Evolutionary conservation across 2,329 filamentous ascomycete genomes (phyloP), one percentile per base, ranked within the genome.

Genomic region (Fusarium pseudocircinatum): DNA sequence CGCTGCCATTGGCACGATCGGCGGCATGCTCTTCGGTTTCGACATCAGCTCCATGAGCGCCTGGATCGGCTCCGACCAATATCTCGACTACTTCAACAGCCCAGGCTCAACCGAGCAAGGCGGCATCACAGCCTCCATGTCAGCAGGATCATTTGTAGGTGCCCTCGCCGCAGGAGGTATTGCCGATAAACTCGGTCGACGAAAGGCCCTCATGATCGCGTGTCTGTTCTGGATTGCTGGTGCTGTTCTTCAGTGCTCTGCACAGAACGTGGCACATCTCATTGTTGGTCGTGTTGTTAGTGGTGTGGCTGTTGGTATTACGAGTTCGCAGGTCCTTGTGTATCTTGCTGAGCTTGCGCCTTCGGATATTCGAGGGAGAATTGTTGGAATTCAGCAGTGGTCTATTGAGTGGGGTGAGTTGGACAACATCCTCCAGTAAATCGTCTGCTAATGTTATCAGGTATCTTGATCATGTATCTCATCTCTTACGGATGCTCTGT

Each of bases 381-480:
- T 95, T 39, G 91, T 95, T 22, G 90, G 91, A 59, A 87, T 89
- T 47, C 92, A 94, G 79, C 92, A 94, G 80, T 92, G 91, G 85
- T 91, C 92, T 32, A 94, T 95, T 69, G 93, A 92, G 72, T 93
- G 81, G 80, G 81, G 81, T 75, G 54, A 47, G 70, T 30, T 16
- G 3, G 22, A 44, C 40, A 24, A 2, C 3, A n/a, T n/a, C n/a
- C n/a, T n/a, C n/a, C n/a, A n/a, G n/a, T n/a, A n/a, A n/a, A n/a
- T n/a, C n/a, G n/a, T n/a, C n/a, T n/a, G n/a, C 32, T 53, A 39
- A 37, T 13, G 50, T 22, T 5, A 7, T 1, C 87, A 87, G 91
- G 89, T 71, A 92, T 92, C 72, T 78, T 92, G 66, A 90, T 92
- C 81, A 92, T 92, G 89, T 93, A 91, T 81, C 91, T 90, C 72